Evolutionary conservation across 1,284 basidiomycete species (phyloP), one percentile per base, ranked within the genome.

Genomic region (Cutaneotrichosporon sp.): DNA sequence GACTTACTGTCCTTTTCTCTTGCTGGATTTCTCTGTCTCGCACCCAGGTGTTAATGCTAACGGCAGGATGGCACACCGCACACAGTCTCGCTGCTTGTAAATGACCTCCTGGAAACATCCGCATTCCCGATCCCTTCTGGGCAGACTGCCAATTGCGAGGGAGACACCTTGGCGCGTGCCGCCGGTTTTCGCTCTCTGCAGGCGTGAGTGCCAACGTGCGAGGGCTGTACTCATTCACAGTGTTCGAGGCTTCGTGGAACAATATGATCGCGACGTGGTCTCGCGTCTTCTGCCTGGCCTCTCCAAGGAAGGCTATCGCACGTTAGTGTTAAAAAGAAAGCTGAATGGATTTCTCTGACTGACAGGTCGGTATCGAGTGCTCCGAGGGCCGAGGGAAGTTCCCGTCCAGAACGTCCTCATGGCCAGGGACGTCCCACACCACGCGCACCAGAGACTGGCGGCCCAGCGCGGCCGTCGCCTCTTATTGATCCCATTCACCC

Each of bases 61-160:
- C 38, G 8, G 2, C 56, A 79, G 77, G 74, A 78, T 46, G 73
- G 75, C 40, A 69, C 72, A 36, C 77, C 79, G 3, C 63, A 73
- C 52, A 74, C 73, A 4, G 53, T 78, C 49, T 72, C 72, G 7
- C 40, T 72, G 4, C 54, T 73, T 2, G 55, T 71, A 1, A 51
- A 52, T 5, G 78, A 80, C 44, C 30, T 79, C 0, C 49, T 74
- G 8, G 59, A 72, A 30, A 52, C 65, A 5, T 64, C 74, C 1
- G 51, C 60, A 1, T 73, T 73, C 60, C 71, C 71, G 8, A 63
- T 70, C 18, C 70, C 70, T 2, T 64, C 69, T 26, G 38, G 17
- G 26, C 34, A 36, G 23, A 37, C 30, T 3, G 33, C 35, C 14
- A 49, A 42, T 30, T 22, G 33, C 15, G 41, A 50, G 17, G 30